Evolutionary conservation across 176 grass and related monocot genomes (phyloP).

Genomic region (Rhynchospora tenuis): DNA sequence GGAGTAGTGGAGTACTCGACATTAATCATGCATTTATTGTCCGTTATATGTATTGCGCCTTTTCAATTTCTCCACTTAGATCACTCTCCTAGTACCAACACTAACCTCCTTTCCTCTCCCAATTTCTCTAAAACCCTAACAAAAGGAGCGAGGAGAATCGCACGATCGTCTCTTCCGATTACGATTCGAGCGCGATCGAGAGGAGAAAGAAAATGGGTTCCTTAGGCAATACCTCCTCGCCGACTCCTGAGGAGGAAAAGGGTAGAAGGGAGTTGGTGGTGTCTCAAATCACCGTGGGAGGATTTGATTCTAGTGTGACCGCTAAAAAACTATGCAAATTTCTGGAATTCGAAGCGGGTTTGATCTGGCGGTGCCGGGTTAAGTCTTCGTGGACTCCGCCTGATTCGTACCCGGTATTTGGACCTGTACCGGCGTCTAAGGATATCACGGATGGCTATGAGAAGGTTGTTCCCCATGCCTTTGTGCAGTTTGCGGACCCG

Average conservation of each 20-base stretch:
- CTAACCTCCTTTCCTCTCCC: not conserved
- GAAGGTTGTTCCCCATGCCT: slow-evolving; percentile 66
- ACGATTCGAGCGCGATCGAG: not conserved
- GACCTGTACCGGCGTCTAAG: not conserved
- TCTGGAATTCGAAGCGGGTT: slow-evolving; percentile 51
- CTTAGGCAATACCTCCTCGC: not conserved
- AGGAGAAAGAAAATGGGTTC: slow-evolving; percentile 3
- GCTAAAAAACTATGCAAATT: slow-evolving; percentile 48
- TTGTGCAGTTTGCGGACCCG: slow-evolving; percentile 66
- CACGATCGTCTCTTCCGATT: not conserved
- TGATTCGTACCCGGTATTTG: slow-evolving; percentile 48
- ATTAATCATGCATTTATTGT: not conserved
- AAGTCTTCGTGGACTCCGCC: slow-evolving; percentile 79
- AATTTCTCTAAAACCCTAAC: not conserved
- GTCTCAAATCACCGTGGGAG: slow-evolving; percentile 61
- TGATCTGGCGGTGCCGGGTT: slow-evolving; percentile 83
- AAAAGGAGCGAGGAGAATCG: not conserved
- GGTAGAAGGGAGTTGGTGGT: slow-evolving; percentile 35
- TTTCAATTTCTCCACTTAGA: not conserved
- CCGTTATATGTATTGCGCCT: not conserved
- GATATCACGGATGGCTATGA: slow-evolving; percentile 23
- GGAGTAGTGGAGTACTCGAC: no score
- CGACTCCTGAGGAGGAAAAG: not conserved
- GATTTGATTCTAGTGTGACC: slow-evolving; percentile 40
- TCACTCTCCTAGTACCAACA: no score